Evolutionary conservation across 1,284 basidiomycete species (phyloP), one percentile per base, ranked within the genome.

Genomic region (Tilletia caries): DNA sequence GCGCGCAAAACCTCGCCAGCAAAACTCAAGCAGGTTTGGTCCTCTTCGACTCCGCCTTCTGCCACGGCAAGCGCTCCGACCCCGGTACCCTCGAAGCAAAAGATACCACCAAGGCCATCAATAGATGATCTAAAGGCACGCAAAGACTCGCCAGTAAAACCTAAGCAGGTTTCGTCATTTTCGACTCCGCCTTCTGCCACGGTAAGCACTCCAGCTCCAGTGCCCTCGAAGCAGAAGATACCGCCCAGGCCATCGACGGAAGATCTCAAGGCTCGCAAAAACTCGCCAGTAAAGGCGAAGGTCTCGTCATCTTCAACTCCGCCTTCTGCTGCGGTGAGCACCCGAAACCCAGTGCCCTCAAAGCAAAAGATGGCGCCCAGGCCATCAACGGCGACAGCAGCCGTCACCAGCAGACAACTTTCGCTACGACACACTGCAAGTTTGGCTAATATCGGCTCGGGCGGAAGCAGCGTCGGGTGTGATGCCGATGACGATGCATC

Each of bases 371-470:
- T 10, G 37, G 15, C 37, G 37, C 8, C 37, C 37, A 41, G 15
- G 37, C 8, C 37, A 41, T 15, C 37, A 15, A 41, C 1, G 8
- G 15, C 37, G 8, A 41, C 37, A 15, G 37, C 37, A 41, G 37
- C 10, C 37, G 15, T 2, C 10, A 41, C 37, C 8, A n/a, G n/a
- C n/a, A n/a, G n/a, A n/a, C 8, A 41, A 15, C 37, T 15, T 41
- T 15, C 37, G 37, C 52, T 54, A 13, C 52, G 52, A 54, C 52
- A 54, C 52, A 54, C 52, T 3, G 52, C 52, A 23, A 54, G 52
- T 15, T 29, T 54, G 52, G 52, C 52, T 23, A 29, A 54, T 29
- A 23, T 54, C 25, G 52, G 52, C 13, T 41, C 37, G 37, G 15
- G 37, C 15, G 37, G 37, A 15, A 41, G 37, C 37, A 50, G 3